Conservation (phyloP, 1,284 basidiomycete genomes). For the Exobasidium cylindrosporum region DNA sequence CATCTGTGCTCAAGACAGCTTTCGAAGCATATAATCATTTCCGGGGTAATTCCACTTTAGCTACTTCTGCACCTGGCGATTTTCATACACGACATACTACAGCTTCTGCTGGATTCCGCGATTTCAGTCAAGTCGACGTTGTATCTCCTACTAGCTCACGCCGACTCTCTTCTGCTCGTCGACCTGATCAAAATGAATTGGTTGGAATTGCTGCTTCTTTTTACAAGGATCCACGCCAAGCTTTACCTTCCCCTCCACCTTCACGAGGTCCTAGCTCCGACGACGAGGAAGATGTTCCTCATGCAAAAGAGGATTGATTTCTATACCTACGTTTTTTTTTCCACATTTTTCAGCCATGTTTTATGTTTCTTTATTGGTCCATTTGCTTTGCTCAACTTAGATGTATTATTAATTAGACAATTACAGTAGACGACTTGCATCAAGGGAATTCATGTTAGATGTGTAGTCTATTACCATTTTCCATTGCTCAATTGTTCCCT, state of each 20-base stretch:
- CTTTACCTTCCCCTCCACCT: not conserved
- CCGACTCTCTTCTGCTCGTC: not conserved
- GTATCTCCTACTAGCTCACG: not conserved
- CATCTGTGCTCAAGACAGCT: not conserved
- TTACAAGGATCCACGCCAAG: not conserved
- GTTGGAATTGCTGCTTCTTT: not conserved
- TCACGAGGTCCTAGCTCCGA: constrained; percentile 5
- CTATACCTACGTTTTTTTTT: no score
- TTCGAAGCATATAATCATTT: not conserved
- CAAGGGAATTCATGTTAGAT: no score
- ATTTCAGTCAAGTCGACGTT: not conserved
- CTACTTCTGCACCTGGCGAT: not conserved
- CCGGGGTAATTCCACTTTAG: not conserved
- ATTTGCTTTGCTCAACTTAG: no score
- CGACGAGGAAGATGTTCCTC: not conserved
- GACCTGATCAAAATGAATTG: not conserved
- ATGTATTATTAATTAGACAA: not conserved
- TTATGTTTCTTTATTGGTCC: no score
- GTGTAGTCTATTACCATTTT: not conserved
- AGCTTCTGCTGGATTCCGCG: not conserved
- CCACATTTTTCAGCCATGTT: no score
- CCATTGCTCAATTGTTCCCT: not conserved
- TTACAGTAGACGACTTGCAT: not conserved
- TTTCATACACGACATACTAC: not conserved
- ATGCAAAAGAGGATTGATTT: not conserved